Evolutionary conservation across 768 basidiomycete genomes (phyloP).

Genomic region (Pleurotus citrinopileatus): DNA sequence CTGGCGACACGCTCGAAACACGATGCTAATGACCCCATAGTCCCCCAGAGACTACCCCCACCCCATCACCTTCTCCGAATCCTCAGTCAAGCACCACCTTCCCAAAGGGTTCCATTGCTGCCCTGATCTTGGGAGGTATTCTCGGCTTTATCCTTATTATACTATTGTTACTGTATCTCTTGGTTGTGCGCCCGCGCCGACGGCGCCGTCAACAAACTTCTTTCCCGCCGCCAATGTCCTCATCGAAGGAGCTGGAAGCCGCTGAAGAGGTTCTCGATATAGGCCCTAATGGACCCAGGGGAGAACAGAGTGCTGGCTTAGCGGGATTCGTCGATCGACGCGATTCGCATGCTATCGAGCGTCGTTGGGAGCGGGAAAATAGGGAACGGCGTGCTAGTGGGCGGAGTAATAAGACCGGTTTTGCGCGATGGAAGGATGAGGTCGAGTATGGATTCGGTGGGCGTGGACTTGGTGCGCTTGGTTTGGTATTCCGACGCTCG

Average conservation of each 20-base stretch:
- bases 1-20: not conserved
- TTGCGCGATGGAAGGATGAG: conserved; percentile 42
- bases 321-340: conserved; percentile 7
- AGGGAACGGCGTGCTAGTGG: conserved; percentile 13
- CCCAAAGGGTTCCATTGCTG: conserved; percentile 61
- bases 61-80: conserved; percentile 14
- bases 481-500: conserved; percentile 42
- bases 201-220: conserved; percentile 21
- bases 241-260: not conserved
- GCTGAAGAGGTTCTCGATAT: conserved; percentile 14
- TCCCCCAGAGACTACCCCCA: too few relatives aligned
- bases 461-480: conserved; percentile 27
- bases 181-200: conserved; percentile 46
- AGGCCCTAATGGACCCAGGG: conserved; percentile 10
- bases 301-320: conserved; percentile 3
- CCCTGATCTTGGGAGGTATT: conserved; percentile 54
- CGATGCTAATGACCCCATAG: not conserved
- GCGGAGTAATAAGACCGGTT: conserved; percentile 33
- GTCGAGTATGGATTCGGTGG: conserved; percentile 21
- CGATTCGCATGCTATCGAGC: conserved; percentile 2
- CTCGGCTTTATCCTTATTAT: conserved; percentile 46
- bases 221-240: not conserved
- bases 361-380: conserved; percentile 11
- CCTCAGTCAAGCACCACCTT: conserved; percentile 23
- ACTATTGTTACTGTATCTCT: conserved; percentile 38